Evolutionary conservation across 2,329 filamentous ascomycete species (phyloP).

Genomic region (Nemania serpens): DNA sequence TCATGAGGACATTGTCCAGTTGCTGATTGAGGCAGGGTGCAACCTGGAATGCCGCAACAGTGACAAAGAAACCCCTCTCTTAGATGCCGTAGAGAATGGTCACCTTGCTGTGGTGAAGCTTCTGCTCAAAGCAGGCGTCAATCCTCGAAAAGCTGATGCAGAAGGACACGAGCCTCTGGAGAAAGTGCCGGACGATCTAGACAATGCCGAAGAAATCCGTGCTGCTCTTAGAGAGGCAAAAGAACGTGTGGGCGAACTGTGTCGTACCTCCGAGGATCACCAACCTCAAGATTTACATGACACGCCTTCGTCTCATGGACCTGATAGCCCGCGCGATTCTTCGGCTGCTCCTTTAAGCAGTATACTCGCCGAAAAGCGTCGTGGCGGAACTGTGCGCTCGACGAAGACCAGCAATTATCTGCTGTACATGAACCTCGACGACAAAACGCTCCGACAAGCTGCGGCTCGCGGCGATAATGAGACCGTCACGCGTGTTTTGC

Average conservation of each 20-base stretch:
- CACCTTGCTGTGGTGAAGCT: conserved; percentile 87
- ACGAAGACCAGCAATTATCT: conserved; percentile 68
- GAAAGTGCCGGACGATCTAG: conserved; percentile 73
- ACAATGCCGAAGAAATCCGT: conserved; percentile 81
- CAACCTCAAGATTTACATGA: conserved; percentile 54
- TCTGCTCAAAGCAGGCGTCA: conserved; percentile 83
- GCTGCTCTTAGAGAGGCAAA: conserved; percentile 65
- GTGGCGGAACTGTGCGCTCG: conserved; percentile 60
- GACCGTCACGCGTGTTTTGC: conserved; percentile 63
- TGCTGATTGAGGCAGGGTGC: conserved; percentile 83
- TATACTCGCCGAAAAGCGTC: conserved; percentile 48
- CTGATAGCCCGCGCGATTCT: conserved; percentile 63
- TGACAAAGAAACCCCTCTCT: conserved; percentile 88
- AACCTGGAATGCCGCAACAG: conserved; percentile 79
- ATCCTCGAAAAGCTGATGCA: conserved; percentile 89
- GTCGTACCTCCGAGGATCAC: conserved; percentile 63
- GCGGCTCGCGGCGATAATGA: conserved; percentile 66
- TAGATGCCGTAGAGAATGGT: conserved; percentile 95
- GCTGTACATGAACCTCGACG: conserved; percentile 66
- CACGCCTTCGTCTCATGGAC: conserved; percentile 56
- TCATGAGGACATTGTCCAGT: conserved; percentile 82
- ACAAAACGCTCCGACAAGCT: conserved; percentile 64
- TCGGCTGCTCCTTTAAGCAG: conserved; percentile 49
- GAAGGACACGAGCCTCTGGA: conserved; percentile 91
- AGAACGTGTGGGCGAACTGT: conserved; percentile 58